Base-by-base conservation (phyloP, 2,329 filamentous ascomycete species). In the Ambrosiella beaveri region DNA sequence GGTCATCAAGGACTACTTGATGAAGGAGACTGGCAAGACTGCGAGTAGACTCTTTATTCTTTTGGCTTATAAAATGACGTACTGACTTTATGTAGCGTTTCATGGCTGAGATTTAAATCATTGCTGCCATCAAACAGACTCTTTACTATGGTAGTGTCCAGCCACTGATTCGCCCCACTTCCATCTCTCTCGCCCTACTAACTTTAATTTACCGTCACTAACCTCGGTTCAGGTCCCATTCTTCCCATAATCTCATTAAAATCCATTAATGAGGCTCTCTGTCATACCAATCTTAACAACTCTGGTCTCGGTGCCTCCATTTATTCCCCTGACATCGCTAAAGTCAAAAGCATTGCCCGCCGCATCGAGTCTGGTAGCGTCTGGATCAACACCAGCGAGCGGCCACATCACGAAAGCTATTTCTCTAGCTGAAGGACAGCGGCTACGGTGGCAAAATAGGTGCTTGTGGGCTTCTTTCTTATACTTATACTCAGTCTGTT, bases 181-280 rank as follows among this genome's bases (percentile, higher is more conserved):
- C 40, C 35, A 17, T 17, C 36, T 17, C 15, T 56, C 3, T 40
- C 19, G 7, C 12, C 19, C 11, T 27, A 37, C 57, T 56, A 37
- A 56, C 45, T 13, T 11, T 4, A 27, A 19, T n/a, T 38, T 40
- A 35, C 40, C 56, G 54, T 39, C 37, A 45, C 52, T 12, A 55
- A 57, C 19, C 53, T 12, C 9, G 7, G 15, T 27, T n/a, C 38
- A 74, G 75, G 76, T 0, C 83, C 83, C 0, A 79, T 86, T 38
- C 72, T 85, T 1, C 82, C 82, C 0, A 68, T 85, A 7, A 64
- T 84, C 58, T 75, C 73, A 17, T 86, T 81, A 80, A 70, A 70
- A 0, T 72, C 76, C 36, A 81, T 86, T 61, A 74, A 74, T 4
- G 80, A 84, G 15, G 78, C 82, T 0, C 68, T 85, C 37, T 65